Percentiles rank a stretch among this genome's conserved stretches.
Conservation (phyloP, 2,329 filamentous ascomycete genomes). For the Zymoseptoria brevis region DNA sequence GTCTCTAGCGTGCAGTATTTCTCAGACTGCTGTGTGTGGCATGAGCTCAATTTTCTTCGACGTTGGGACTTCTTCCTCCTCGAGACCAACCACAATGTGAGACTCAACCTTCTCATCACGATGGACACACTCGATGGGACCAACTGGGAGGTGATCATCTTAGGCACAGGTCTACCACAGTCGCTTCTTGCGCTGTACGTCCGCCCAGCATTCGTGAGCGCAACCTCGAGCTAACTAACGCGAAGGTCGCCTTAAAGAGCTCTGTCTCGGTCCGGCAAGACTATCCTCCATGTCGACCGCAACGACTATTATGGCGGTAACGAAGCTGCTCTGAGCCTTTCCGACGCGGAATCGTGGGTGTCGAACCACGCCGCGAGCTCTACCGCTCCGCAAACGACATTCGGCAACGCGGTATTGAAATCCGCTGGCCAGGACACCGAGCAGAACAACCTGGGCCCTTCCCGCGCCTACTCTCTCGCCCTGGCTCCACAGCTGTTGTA, state of each 20-base stretch:
- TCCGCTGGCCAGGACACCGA: conserved; percentile 17
- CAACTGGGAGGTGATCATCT: conserved; percentile 46
- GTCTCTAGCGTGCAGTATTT: not conserved
- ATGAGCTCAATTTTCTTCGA: not conserved
- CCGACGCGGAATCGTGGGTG: conserved; percentile 73
- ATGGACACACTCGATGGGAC: conserved; percentile 46
- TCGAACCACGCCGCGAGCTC: conserved; percentile 27
- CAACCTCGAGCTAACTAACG: conserved; percentile 57
- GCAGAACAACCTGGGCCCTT: conserved; percentile 43
- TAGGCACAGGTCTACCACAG: conserved; percentile 46
- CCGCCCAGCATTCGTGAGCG: conserved; percentile 7
- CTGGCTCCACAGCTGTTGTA: conserved; percentile 84
- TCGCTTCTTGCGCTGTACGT: conserved; percentile 48
- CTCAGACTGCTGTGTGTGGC: conserved; percentile 2
- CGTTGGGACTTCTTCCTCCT: conserved; percentile 1
- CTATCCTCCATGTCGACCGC: conserved; percentile 79
- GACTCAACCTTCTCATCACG: conserved; percentile 2
- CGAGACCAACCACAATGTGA: conserved; percentile 5
- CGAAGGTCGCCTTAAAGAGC: conserved; percentile 58
- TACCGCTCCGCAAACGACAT: conserved; percentile 6
- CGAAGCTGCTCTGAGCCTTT: conserved; percentile 76
- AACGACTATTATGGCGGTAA: conserved; percentile 82
- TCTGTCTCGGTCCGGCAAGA: conserved; percentile 84
- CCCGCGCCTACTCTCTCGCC: conserved; percentile 73
- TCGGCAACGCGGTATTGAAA: conserved; percentile 30